These are phyloP conservation scores for Vaccinium myrtillus DNA, from an alignment of 148 eudicot species.

Conservation along the genomic window DNA sequence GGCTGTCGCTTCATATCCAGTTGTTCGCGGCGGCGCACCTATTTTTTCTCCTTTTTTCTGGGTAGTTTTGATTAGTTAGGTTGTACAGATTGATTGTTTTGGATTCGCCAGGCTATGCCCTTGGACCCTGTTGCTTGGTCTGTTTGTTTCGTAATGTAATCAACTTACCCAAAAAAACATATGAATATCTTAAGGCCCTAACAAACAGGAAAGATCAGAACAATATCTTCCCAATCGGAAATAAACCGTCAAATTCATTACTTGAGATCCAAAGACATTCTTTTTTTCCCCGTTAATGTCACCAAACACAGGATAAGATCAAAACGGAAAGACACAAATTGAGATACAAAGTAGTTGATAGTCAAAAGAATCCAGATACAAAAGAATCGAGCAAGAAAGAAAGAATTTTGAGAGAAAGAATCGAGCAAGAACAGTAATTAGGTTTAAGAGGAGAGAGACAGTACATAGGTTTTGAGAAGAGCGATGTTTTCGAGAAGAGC, in stretches of 20 bases:
- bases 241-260: not conserved
- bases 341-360: not conserved
- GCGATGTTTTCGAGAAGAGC: conserved; percentile 94
- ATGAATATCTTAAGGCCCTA: not conserved
- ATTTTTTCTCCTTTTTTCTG: not conserved
- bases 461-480: conserved; percentile 87
- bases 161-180: not conserved
- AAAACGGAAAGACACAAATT: not conserved
- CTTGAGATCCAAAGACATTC: not conserved
- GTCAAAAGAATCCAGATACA: not conserved
- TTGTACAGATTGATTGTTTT: not conserved
- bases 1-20: not conserved
- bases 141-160: not conserved
- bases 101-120: not conserved
- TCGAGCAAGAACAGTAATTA: not conserved
- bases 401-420: not conserved
- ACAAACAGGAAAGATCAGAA: not conserved
- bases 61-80: not conserved
- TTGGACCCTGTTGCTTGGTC: not conserved
- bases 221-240: not conserved
- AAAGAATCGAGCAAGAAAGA: not conserved
- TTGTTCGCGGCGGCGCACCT: not conserved
- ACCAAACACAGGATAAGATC: not conserved
- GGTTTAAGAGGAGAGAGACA: not conserved
- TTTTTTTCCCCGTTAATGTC: not conserved